phyloP scores from a whole-genome alignment of 1,139 yeast species.

The Geotrichum fermentans region DNA sequence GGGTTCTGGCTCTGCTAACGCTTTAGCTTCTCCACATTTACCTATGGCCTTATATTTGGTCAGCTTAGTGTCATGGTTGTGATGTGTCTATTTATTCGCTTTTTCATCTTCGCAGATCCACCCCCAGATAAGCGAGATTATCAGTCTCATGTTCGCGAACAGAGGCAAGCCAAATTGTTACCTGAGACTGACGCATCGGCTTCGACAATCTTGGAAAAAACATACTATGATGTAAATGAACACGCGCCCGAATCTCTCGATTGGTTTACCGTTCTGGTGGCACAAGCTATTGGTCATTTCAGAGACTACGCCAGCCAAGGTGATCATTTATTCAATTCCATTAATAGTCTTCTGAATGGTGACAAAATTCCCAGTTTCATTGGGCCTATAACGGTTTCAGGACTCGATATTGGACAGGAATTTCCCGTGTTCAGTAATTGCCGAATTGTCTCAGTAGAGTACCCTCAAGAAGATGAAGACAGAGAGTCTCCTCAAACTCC shows the following conservation, averaged over 20 bases:
- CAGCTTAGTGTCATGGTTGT: slow-evolving; percentile 77
- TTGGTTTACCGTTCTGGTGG: slow-evolving; percentile 93
- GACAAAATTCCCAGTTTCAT: slow-evolving; percentile 71
- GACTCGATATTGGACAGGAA: slow-evolving; percentile 89
- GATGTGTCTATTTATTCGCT: slow-evolving; percentile 71
- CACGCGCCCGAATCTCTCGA: slow-evolving; percentile 89
- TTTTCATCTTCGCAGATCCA: slow-evolving; percentile 82
- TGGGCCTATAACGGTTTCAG: slow-evolving; percentile 74
- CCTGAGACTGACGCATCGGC: slow-evolving; percentile 34
- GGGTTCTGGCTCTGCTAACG: background rate
- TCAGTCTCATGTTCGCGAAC: slow-evolving; percentile 28
- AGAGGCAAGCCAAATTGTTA: slow-evolving; percentile 32
- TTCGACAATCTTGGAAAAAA: slow-evolving; percentile 67
- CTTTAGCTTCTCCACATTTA: slow-evolving; percentile 29
- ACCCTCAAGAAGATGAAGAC: slow-evolving; percentile 21
- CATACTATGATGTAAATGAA: slow-evolving; percentile 82
- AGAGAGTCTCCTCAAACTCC: slow-evolving; percentile 24
- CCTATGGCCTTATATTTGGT: slow-evolving; percentile 47
- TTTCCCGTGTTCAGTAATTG: slow-evolving; percentile 95
- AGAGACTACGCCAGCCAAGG: slow-evolving; percentile 79
- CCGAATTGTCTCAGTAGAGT: slow-evolving; percentile 51
- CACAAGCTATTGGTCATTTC: slow-evolving; percentile 82
- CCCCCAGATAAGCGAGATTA: slow-evolving; percentile 35
- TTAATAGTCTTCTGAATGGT: slow-evolving; percentile 51
- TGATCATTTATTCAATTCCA: slow-evolving; percentile 76